Evolutionary conservation across 495 filamentous ascomycete species (phyloP).

Genomic region (Penicillium crystallinum): DNA sequence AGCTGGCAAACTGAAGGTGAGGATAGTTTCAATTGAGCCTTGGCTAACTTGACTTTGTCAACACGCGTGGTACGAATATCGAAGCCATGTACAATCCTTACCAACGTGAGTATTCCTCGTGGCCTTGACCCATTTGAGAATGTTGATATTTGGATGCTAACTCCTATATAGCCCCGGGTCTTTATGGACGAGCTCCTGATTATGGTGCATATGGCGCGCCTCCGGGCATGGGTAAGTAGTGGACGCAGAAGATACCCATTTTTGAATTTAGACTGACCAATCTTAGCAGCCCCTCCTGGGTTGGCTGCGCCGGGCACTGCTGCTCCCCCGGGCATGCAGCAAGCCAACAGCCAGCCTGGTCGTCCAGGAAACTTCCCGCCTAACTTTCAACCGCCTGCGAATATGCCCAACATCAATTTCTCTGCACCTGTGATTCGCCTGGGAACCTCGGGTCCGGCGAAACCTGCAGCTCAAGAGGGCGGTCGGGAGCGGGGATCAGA

Average conservation of each 20-base stretch:
- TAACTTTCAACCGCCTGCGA: slow-evolving; percentile 84
- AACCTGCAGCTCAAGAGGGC: slow-evolving; percentile 53
- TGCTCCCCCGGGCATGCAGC: slow-evolving; percentile 75
- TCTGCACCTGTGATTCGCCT: slow-evolving; percentile 94
- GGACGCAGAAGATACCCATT: too few relatives aligned
- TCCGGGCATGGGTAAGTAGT: slow-evolving; percentile 75
- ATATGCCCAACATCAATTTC: slow-evolving; percentile 97
- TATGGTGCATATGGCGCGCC: slow-evolving; percentile 71
- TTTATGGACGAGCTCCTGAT: slow-evolving; percentile 67
- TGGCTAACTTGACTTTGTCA: neutral
- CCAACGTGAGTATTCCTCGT: slow-evolving; percentile 53
- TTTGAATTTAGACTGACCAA: slow-evolving; percentile 13
- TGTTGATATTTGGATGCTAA: slow-evolving; percentile 6
- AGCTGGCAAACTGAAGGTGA: neutral
- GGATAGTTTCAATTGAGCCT: slow-evolving; percentile 1
- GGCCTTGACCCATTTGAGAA: neutral
- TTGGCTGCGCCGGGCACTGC: slow-evolving; percentile 68
- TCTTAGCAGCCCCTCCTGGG: slow-evolving; percentile 33
- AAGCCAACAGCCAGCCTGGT: slow-evolving; percentile 59
- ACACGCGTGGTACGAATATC: neutral
- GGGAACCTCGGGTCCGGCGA: slow-evolving; percentile 63
- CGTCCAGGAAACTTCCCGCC: slow-evolving; percentile 74
- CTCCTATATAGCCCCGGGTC: slow-evolving; percentile 37
- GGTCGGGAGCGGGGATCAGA: slow-evolving; percentile 46
- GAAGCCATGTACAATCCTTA: slow-evolving; percentile 73